Evolutionary conservation across 805 yeast species (phyloP).

Genomic region (Hanseniaspora mollemarum): DNA sequence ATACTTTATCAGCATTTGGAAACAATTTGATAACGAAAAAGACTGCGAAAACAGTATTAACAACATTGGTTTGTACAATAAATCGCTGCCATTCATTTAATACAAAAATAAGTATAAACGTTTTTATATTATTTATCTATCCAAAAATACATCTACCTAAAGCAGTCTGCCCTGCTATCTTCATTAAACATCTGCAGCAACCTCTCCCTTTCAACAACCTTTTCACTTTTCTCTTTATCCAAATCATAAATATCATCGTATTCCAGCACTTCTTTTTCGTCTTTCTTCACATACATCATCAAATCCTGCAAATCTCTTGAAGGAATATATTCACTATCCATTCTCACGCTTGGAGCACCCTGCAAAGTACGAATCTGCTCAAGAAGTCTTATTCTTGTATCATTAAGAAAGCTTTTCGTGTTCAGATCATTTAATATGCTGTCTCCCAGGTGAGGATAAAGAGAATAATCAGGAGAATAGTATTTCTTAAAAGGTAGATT

Average conservation of each 20-base stretch:
- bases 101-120: not conserved
- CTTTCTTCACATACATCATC: slow-evolving; percentile 33
- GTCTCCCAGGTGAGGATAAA: slow-evolving; percentile 48
- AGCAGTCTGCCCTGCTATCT: slow-evolving; percentile 27
- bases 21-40: not conserved
- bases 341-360: slow-evolving; percentile 90
- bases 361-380: slow-evolving; percentile 73
- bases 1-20: slow-evolving; percentile 6
- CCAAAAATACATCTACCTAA: not conserved
- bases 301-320: slow-evolving; percentile 27
- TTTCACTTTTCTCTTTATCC: slow-evolving; percentile 25
- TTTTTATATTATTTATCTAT: not conserved
- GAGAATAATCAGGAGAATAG: slow-evolving; percentile 82
- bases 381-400: slow-evolving; percentile 58
- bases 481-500: slow-evolving; percentile 64
- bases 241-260: slow-evolving; percentile 22
- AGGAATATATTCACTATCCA: slow-evolving; percentile 78
- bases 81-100: slow-evolving; percentile 13
- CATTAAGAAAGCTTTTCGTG: slow-evolving; percentile 69
- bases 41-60: not conserved
- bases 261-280: slow-evolving; percentile 32
- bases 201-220: slow-evolving; percentile 31
- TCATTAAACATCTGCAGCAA: slow-evolving; percentile 33
- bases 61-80: not conserved
- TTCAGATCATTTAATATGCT: slow-evolving; percentile 58